A percentile compares a stretch with the other conserved stretches of the same genome.
These are phyloP conservation scores for Macrolepiota albuminosa DNA, from an alignment of 768 basidiomycete species.

Conservation along the genomic window DNA sequence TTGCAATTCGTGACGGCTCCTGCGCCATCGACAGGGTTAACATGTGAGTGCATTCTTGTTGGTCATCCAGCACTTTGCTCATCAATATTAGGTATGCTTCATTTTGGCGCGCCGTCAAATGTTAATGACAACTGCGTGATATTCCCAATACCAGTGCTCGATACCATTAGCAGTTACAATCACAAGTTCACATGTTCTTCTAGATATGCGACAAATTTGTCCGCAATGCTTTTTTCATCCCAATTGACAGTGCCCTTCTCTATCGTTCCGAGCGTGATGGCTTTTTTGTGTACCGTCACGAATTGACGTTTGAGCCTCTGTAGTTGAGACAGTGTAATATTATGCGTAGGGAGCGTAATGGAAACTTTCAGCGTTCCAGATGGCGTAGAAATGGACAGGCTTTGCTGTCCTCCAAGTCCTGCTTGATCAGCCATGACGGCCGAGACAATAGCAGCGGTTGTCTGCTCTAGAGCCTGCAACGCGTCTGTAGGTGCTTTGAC, in stretches of 20 bases:
- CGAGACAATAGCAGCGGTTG: constrained; percentile 65
- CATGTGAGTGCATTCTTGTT: constrained; percentile 40
- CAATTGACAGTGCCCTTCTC: constrained; percentile 77
- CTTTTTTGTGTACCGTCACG: constrained; percentile 84
- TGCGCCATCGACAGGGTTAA: constrained; percentile 64
- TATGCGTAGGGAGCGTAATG: constrained; percentile 63
- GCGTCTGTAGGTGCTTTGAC: constrained; percentile 86
- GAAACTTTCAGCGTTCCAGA: constrained; percentile 36
- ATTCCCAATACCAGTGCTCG: not conserved
- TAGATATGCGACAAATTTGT: constrained; percentile 67
- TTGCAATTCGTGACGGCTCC: constrained; percentile 48
- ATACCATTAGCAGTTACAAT: constrained; percentile 7
- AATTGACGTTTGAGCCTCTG: constrained; percentile 92
- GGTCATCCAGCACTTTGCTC: not conserved
- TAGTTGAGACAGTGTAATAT: constrained; percentile 79
- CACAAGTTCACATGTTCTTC: constrained; percentile 60
- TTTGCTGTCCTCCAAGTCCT: constrained; percentile 47
- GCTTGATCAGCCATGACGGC: constrained; percentile 64
- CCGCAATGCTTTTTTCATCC: constrained; percentile 65
- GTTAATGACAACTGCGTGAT: constrained; percentile 3
- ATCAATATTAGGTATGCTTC: constrained; percentile 27
- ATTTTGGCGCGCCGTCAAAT: constrained; percentile 28
- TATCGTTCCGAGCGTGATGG: constrained; percentile 76
- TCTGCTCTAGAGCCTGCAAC: constrained; percentile 78
- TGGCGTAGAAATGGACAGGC: constrained; percentile 37